phyloP scores from a whole-genome alignment of 495 filamentous ascomycete genomes.

The Neurospora cerealis region DNA sequence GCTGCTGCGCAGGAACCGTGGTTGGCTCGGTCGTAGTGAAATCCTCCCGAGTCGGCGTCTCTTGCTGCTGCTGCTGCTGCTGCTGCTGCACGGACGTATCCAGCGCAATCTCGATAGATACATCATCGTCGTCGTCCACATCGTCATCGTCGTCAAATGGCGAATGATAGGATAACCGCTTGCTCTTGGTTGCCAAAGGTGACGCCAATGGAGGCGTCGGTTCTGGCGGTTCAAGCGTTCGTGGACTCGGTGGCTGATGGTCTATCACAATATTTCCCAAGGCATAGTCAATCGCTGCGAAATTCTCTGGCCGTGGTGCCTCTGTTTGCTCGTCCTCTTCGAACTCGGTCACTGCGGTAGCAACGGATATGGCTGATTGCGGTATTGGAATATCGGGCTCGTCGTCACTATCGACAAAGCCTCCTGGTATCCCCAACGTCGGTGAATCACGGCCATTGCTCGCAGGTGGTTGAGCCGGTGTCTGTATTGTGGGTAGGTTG shows the following conservation, averaged over 20 bases:
- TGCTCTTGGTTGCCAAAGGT: slow-evolving; percentile 6
- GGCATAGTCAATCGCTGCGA: slow-evolving; percentile 16
- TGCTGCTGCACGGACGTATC: slow-evolving; percentile 18
- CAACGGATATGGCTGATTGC: slow-evolving; percentile 42
- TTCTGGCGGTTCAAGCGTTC: background rate
- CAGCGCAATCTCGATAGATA: slow-evolving; percentile 32
- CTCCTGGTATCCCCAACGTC: slow-evolving; percentile 56
- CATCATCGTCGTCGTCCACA: slow-evolving; percentile 25
- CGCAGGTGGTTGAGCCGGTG: slow-evolving; percentile 1
- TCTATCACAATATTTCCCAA: slow-evolving; percentile 6
- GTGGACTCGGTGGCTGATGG: background rate
- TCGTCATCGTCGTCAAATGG: slow-evolving; percentile 31
- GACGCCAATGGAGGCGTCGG: background rate
- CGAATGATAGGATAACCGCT: slow-evolving; percentile 29
- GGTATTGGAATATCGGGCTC: slow-evolving; percentile 17
- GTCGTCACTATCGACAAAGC: slow-evolving; percentile 29
- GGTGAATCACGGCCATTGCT: slow-evolving; percentile 47
- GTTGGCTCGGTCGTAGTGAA: slow-evolving; percentile 7
- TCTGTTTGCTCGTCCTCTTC: slow-evolving; percentile 61
- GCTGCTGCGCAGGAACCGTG: slow-evolving; percentile 4
- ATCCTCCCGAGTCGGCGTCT: slow-evolving; percentile 22
- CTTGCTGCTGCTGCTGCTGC: slow-evolving; percentile 8
- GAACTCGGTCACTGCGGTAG: slow-evolving; percentile 54
- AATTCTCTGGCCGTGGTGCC: slow-evolving; percentile 23
- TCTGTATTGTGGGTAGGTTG: slow-evolving; percentile 11